Evolutionary conservation across 768 basidiomycete genomes (phyloP), one percentile per base, ranked within the genome.

Genomic region (Boletus huronensis): DNA sequence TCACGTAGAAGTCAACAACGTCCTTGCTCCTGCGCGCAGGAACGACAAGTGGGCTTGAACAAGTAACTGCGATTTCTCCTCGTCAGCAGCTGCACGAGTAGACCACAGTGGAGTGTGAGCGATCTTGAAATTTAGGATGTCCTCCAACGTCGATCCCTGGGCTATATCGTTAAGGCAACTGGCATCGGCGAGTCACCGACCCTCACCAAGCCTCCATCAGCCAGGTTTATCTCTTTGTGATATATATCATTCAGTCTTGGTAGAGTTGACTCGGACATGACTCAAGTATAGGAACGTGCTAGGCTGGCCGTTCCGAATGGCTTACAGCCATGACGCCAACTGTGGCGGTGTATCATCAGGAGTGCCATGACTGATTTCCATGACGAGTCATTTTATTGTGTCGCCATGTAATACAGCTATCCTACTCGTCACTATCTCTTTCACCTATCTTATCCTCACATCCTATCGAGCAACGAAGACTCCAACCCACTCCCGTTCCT

Each of bases 1-100:
- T 61, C 62, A 90, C 90, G 89, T 89, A 2, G 83, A 75, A 0
- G 90, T 88, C 48, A 82, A 74, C 26, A 93, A 79, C 14, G 90
- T 74, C 47, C 77, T 74, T 10, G 87, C 81, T 0, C 90, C 88
- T 8, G 87, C 84, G 10, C 76, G 71, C 19, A 89, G 66, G 66
- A 87, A 93, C 0, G 75, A 73, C 32, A 80, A 58, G 65, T 92
- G 90, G 0, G 82, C 80, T 7, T 75, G 68, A n/a, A 82, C 56
- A 29, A 92, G 75, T 16, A 54, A 32, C 28, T 53, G 48, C 0
- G 74, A 70, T 14, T 78, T 76, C 0, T 83, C 80, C 36, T 83
- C 72, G 29, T 82, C 75, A 14, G 74, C 68, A 11, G 86, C 70
- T 9, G 84, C 77, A 49, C 82, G 78, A 0, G 84, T 82, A 14